Conservation (phyloP, 169 alveolate species). For the Plasmodium inui region DNA sequence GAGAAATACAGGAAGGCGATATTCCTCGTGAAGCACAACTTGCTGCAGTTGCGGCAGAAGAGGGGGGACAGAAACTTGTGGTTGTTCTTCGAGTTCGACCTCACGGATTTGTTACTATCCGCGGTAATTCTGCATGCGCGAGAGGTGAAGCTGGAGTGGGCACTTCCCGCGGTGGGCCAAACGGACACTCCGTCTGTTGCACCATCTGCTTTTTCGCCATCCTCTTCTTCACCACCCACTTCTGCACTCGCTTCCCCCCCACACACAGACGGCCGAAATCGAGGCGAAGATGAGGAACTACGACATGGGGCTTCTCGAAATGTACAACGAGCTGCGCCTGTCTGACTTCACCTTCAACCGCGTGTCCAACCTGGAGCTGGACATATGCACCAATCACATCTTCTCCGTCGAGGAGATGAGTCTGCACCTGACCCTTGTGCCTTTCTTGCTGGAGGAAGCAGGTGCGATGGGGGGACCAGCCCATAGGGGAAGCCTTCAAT, state of each 20-base stretch:
- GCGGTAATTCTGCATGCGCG: constrained; percentile 2
- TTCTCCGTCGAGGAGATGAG: constrained; percentile 23
- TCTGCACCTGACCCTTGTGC: constrained; percentile 18
- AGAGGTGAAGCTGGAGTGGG: neutral
- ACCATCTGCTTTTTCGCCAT: neutral
- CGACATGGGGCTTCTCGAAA: constrained; percentile 21
- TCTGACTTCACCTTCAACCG: constrained; percentile 5
- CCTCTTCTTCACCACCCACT: neutral
- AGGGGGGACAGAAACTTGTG: constrained; percentile 21
- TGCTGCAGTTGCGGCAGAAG: neutral
- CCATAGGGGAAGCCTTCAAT: no score
- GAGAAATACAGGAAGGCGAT: constrained; percentile 46
- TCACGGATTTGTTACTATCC: constrained; percentile 3
- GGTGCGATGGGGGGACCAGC: neutral
- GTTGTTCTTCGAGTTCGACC: constrained; percentile 42
- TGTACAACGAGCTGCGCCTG: constrained; percentile 21
- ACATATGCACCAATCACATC: constrained; percentile 14
- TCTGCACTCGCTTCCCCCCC: neutral
- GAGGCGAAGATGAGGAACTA: constrained; percentile 47
- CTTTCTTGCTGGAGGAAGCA: constrained; percentile 26
- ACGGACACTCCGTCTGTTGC: neutral
- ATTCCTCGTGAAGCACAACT: constrained; percentile 18
- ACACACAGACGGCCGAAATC: constrained; percentile 28
- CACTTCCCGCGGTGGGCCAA: neutral
- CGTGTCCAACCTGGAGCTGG: neutral